phyloP scores from a whole-genome alignment of 2,329 filamentous ascomycete genomes.

The Curvularia eragrostidis region DNA sequence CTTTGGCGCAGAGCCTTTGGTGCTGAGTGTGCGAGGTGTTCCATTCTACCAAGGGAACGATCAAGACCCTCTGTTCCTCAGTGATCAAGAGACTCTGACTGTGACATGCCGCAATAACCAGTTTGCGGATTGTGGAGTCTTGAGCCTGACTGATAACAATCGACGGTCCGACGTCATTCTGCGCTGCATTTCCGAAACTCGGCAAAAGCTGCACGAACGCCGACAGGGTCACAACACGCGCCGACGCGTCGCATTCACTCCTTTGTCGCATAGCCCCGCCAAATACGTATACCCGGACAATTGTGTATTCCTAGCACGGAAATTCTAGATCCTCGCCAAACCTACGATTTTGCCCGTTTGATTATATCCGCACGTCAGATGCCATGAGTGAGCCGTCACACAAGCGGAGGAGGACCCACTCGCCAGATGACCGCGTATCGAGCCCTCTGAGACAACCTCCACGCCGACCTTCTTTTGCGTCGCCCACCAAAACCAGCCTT shows the following conservation, averaged over 20 bases:
- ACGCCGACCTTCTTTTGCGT: conserved; percentile 47
- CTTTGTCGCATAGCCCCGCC: conserved; percentile 14
- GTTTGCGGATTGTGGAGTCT: conserved; percentile 2
- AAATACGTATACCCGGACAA: not conserved
- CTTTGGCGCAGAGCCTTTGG: conserved; percentile 30
- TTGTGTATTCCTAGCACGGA: conserved; percentile 4
- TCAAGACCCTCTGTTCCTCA: not conserved
- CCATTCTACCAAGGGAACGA: conserved; percentile 12
- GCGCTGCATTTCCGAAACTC: conserved; percentile 34
- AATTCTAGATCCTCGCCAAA: not conserved
- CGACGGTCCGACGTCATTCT: conserved; percentile 42
- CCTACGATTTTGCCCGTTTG: not conserved
- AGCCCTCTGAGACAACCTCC: conserved; percentile 43
- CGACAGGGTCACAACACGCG: conserved; percentile 35
- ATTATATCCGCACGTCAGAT: not conserved
- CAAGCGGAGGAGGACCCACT: conserved; percentile 47
- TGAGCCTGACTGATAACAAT: conserved; percentile 19
- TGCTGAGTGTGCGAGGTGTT: conserved; percentile 21
- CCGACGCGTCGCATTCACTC: conserved; percentile 37
- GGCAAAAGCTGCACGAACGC: conserved; percentile 35
- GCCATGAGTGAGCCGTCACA: conserved; percentile 43
- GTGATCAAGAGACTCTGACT: not conserved
- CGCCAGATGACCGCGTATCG: conserved; percentile 31
- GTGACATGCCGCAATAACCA: conserved; percentile 12
- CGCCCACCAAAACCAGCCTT: conserved; percentile 51